phyloP scores from a whole-genome alignment of 169 alveolate species.

The Plasmodium vivax region DNA sequence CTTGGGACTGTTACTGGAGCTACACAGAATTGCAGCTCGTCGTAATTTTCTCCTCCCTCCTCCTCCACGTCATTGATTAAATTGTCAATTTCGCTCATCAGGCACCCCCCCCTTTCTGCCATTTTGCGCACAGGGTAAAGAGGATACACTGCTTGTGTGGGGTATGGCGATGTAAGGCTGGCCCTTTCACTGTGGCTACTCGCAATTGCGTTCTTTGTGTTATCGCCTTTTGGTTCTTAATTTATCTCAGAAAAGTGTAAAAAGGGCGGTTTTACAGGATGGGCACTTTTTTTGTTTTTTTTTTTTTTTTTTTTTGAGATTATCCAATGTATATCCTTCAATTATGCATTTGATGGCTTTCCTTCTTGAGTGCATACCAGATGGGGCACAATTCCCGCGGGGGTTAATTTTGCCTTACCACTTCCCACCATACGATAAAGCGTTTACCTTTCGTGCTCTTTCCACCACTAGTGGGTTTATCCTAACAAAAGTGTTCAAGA shows the following conservation, averaged over 20 bases:
- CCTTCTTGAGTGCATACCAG: not conserved
- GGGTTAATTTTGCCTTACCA: not conserved
- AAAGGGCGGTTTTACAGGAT: not conserved
- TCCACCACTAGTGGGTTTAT: not conserved
- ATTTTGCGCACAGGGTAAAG: not conserved
- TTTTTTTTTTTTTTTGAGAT: not conserved
- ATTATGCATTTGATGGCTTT: not conserved
- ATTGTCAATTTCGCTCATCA: slow-evolving; percentile 58
- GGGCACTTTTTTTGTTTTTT: not conserved
- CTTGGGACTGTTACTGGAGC: slow-evolving; percentile 69
- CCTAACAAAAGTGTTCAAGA: not conserved
- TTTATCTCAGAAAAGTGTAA: not conserved
- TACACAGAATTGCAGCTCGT: slow-evolving; percentile 55
- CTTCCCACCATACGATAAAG: not conserved
- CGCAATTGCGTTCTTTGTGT: not conserved
- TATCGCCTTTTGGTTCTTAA: not conserved
- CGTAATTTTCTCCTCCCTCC: not conserved
- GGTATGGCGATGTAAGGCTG: not conserved
- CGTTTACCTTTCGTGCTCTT: not conserved
- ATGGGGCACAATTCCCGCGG: not conserved
- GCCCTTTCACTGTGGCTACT: not conserved
- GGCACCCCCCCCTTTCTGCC: slow-evolving; percentile 3
- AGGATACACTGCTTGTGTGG: not conserved
- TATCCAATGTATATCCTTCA: not conserved
- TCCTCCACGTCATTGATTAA: slow-evolving; percentile 56